Percentiles rank a stretch among this genome's conserved stretches.
Evolutionary conservation across 306 rosid species (phyloP).

Genomic region (Vachellia pachyceras): DNA sequence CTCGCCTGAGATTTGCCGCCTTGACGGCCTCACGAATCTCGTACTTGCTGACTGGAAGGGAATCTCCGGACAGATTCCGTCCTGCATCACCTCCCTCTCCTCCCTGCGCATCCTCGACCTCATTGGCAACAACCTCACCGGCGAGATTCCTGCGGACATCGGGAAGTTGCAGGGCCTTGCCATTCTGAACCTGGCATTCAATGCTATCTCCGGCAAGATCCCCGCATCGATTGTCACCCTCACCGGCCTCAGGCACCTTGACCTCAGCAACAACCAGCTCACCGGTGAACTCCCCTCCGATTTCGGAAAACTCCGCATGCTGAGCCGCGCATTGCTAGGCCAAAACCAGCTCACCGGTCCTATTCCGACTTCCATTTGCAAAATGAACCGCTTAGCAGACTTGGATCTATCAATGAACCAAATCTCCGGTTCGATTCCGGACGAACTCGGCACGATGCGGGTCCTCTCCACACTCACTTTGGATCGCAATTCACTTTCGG

Average conservation of each 20-base stretch:
- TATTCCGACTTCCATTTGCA: slow-evolving; percentile 55
- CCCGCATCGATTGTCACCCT: slow-evolving; percentile 59
- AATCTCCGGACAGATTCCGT: slow-evolving; percentile 69
- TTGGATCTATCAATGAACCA: slow-evolving; percentile 72
- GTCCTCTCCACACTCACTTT: slow-evolving; percentile 74
- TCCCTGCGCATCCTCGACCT: slow-evolving; percentile 74
- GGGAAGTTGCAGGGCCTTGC: slow-evolving; percentile 56
- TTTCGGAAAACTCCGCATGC: slow-evolving; percentile 66
- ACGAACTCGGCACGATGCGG: slow-evolving; percentile 66
- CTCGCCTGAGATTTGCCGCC: slow-evolving; percentile 74
- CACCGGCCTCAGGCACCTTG: slow-evolving; percentile 64
- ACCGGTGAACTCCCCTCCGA: slow-evolving; percentile 60
- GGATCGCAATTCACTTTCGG: slow-evolving; percentile 67
- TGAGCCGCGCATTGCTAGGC: slow-evolving; percentile 68
- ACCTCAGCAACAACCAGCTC: slow-evolving; percentile 66
- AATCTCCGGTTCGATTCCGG: slow-evolving; percentile 68
- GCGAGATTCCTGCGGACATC: slow-evolving; percentile 61
- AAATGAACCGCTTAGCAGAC: slow-evolving; percentile 75
- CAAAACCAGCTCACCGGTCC: slow-evolving; percentile 68
- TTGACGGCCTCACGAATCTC: slow-evolving; percentile 59
- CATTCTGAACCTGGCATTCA: slow-evolving; percentile 67
- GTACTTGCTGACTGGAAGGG: slow-evolving; percentile 88
- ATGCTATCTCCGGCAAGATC: slow-evolving; percentile 60
- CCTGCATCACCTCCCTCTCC: slow-evolving; percentile 66
- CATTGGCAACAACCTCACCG: slow-evolving; percentile 65